These are phyloP conservation scores for Ceratobasidium sp. DNA, from an alignment of 1,284 basidiomycete species.

Conservation along the genomic window DNA sequence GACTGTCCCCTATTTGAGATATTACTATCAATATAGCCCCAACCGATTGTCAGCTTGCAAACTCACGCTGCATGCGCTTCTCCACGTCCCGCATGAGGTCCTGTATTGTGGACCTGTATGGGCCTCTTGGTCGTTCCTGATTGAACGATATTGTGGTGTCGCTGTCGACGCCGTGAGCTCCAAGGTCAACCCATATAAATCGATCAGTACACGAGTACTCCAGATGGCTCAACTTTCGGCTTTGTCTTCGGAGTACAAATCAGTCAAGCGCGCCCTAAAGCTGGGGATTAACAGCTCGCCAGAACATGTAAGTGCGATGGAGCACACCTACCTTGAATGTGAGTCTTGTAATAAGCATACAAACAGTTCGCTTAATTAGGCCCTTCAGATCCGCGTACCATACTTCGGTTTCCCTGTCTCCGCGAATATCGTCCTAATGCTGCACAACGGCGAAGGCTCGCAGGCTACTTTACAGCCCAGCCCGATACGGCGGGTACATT, in stretches of 20 bases:
- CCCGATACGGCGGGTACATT: neutral
- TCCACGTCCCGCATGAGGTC: too few relatives aligned
- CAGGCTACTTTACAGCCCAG: neutral
- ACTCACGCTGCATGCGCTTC: too few relatives aligned
- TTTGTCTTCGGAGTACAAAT: neutral
- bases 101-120: neutral
- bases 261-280: neutral
- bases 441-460: neutral
- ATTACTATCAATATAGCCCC: too few relatives aligned
- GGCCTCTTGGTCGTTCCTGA: neutral
- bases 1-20: too few relatives aligned
- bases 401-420: neutral
- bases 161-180: neutral
- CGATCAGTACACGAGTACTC: neutral
- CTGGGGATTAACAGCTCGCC: neutral
- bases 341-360: neutral
- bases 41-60: too few relatives aligned
- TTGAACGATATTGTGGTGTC: constrained; percentile 28
- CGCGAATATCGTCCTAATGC: neutral
- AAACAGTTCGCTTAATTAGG: neutral
- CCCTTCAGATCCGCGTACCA: neutral
- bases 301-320: neutral
- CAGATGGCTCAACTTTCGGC: neutral
- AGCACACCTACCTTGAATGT: neutral
- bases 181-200: neutral